Evolutionary conservation across 2,329 filamentous ascomycete species (phyloP).

Genomic region (Chaetomiaceae sp.): DNA sequence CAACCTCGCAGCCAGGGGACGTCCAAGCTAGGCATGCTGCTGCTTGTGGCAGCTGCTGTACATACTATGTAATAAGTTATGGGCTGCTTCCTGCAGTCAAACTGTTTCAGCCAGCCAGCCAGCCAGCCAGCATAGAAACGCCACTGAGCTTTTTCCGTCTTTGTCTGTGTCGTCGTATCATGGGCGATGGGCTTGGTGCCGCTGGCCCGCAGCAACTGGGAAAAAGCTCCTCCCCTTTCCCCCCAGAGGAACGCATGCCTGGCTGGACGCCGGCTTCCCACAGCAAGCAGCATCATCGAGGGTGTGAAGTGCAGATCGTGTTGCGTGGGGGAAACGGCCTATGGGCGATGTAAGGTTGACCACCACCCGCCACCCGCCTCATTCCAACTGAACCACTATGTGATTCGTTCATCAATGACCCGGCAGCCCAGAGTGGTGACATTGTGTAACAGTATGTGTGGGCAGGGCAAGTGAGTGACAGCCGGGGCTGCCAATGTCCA

Average conservation of each 20-base stretch:
- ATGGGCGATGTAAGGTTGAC: not conserved
- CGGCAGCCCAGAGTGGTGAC: too few relatives aligned
- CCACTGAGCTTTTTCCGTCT: too few relatives aligned
- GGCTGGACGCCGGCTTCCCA: not conserved
- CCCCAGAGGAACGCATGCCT: too few relatives aligned
- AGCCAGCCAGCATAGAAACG: too few relatives aligned
- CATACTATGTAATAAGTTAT: too few relatives aligned
- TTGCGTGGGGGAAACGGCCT: not conserved
- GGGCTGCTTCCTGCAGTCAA: not conserved
- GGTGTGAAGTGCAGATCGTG: not conserved
- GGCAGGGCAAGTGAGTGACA: too few relatives aligned
- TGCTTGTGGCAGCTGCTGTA: not conserved
- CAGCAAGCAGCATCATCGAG: not conserved
- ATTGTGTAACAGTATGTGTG: too few relatives aligned
- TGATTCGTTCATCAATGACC: not conserved
- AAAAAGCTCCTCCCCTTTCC: too few relatives aligned
- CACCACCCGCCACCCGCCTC: not conserved
- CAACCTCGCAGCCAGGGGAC: too few relatives aligned
- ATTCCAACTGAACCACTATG: not conserved
- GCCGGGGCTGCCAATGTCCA: too few relatives aligned
- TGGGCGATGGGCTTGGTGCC: not conserved
- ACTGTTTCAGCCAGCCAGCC: not conserved
- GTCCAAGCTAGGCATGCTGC: constrained; percentile 1
- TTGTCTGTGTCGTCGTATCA: not conserved
- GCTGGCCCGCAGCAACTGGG: not conserved